phyloP scores from a whole-genome alignment of 495 filamentous ascomycete species.

The Penicillium cinerascens region DNA sequence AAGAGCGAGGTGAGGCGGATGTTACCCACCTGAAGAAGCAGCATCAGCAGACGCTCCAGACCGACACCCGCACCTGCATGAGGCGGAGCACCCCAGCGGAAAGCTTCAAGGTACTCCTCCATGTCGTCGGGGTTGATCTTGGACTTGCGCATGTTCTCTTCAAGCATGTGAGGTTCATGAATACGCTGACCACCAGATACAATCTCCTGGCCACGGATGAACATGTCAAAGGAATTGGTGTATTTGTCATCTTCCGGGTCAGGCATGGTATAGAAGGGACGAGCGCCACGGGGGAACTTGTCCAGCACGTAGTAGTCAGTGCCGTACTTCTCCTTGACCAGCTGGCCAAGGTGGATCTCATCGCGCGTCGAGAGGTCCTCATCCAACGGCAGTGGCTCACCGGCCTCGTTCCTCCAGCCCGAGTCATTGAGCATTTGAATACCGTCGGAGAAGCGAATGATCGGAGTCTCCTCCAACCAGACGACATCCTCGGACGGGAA shows the following conservation, averaged over 20 bases:
- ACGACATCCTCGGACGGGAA: slow-evolving; percentile 64
- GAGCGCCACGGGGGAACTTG: slow-evolving; percentile 80
- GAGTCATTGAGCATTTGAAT: slow-evolving; percentile 77
- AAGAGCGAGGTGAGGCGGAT: slow-evolving; percentile 83
- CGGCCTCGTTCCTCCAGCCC: slow-evolving; percentile 73
- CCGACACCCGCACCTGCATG: slow-evolving; percentile 91
- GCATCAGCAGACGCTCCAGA: slow-evolving; percentile 81
- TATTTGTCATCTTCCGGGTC: slow-evolving; percentile 66
- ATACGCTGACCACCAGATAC: slow-evolving; percentile 90
- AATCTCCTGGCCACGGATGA: slow-evolving; percentile 91
- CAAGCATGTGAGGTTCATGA: slow-evolving; percentile 71
- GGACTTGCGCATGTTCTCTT: slow-evolving; percentile 68
- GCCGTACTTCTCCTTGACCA: slow-evolving; percentile 80
- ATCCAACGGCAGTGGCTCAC: slow-evolving; percentile 59
- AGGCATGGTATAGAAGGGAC: slow-evolving; percentile 94
- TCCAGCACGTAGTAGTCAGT: slow-evolving; percentile 95
- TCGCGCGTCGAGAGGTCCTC: slow-evolving; percentile 83
- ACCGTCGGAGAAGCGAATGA: slow-evolving; percentile 76
- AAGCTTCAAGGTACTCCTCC: slow-evolving; percentile 85
- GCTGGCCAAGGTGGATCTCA: slow-evolving; percentile 77
- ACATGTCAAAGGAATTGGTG: slow-evolving; percentile 95
- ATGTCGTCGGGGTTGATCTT: slow-evolving; percentile 74
- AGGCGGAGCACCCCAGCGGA: slow-evolving; percentile 83
- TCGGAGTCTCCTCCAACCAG: slow-evolving; percentile 80
- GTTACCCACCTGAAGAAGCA: slow-evolving; percentile 79